Evolutionary conservation across 352 stramenopile species (phyloP).

Genomic region (Blastocystis sp.): DNA sequence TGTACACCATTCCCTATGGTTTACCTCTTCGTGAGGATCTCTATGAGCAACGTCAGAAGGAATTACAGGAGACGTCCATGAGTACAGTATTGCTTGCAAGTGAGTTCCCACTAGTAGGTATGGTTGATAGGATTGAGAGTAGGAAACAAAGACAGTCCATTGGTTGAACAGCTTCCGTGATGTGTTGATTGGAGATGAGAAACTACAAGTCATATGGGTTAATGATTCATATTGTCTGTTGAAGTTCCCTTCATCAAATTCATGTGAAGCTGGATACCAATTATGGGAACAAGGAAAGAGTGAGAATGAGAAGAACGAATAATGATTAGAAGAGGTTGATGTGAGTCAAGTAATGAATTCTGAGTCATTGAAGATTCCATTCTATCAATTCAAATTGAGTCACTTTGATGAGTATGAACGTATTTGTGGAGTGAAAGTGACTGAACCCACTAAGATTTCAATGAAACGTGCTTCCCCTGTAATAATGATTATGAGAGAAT

Average conservation of each 20-base stretch:
- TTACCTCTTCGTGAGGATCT: neutral
- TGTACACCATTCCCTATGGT: neutral
- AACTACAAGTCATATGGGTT: constrained; percentile 16
- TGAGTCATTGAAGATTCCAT: neutral
- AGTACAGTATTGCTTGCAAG: neutral
- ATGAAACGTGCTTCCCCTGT: neutral
- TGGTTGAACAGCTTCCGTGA: neutral
- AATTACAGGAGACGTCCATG: neutral
- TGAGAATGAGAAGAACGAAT: neutral
- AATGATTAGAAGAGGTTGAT: neutral
- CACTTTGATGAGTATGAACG: constrained; percentile 2
- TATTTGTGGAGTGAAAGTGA: constrained; percentile 4
- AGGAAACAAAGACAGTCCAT: constrained; percentile 15
- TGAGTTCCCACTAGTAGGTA: neutral
- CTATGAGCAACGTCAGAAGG: neutral
- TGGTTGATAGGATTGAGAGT: neutral
- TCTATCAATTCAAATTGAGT: neutral
- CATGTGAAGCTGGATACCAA: neutral
- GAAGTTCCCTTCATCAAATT: neutral
- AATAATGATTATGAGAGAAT: too few species aligned
- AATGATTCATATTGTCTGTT: constrained; percentile 19
- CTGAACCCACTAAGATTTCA: neutral
- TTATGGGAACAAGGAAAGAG: neutral
- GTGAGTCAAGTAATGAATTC: neutral
- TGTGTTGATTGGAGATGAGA: neutral